Conservation (phyloP, 75 land plant species). For the Ceratopteris richardii region DNA sequence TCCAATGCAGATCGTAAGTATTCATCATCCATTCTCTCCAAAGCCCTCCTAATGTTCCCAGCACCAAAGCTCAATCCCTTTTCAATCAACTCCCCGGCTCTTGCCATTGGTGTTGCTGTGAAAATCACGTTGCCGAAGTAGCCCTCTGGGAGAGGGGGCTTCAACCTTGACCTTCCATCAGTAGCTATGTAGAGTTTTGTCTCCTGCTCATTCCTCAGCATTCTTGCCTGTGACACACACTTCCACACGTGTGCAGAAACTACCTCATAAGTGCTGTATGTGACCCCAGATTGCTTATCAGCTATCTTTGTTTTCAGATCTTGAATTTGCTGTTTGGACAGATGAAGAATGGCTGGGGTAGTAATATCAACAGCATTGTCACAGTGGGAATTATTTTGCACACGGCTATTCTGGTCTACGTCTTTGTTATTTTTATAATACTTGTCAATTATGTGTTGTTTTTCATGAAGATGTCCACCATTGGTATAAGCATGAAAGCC, state of each 20-base stretch:
- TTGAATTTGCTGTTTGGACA: too few species aligned
- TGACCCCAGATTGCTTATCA: too few species aligned
- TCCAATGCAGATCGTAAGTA: constrained; percentile 44
- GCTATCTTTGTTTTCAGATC: too few species aligned
- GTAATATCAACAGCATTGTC: too few species aligned
- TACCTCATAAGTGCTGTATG: constrained; percentile 71
- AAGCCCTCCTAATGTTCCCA: not conserved
- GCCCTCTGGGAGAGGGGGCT: constrained; percentile 52
- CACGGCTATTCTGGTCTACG: too few species aligned
- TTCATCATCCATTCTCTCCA: constrained; percentile 13
- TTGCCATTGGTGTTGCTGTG: constrained; percentile 47
- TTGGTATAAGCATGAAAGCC: too few species aligned
- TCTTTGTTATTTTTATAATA: too few species aligned
- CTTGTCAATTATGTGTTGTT: too few species aligned
- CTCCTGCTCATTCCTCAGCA: constrained; percentile 31
- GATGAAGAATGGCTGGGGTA: too few species aligned
- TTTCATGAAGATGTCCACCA: too few species aligned
- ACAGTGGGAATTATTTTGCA: too few species aligned
- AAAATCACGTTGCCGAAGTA: constrained; percentile 77
- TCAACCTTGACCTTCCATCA: constrained; percentile 48
- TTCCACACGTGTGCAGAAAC: constrained; percentile 76
- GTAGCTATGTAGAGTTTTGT: constrained; percentile 66
- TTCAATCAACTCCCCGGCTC: not conserved
- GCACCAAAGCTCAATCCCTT: too few species aligned
- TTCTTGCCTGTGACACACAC: constrained; percentile 49